phyloP scores from a whole-genome alignment of 306 rosid species.

The Vachellia collinsii region DNA sequence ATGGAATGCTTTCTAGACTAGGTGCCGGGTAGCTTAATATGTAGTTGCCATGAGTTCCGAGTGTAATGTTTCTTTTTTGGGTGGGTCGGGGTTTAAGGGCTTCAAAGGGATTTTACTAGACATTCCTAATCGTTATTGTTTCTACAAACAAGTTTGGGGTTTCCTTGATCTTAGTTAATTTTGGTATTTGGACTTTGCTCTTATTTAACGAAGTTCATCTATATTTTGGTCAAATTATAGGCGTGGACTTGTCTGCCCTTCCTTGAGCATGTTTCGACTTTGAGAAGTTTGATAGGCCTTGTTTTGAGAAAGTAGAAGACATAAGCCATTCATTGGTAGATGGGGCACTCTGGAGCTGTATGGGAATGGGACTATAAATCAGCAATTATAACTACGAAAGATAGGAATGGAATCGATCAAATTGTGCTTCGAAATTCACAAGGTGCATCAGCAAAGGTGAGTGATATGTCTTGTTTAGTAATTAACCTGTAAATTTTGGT shows the following conservation, averaged over 20 bases:
- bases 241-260: conserved; percentile 37
- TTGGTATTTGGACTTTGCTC: conserved; percentile 35
- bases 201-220: conserved; percentile 34
- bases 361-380: conserved; percentile 66
- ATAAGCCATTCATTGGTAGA: conserved; percentile 32
- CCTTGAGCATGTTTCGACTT: conserved; percentile 19
- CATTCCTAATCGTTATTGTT: conserved; percentile 35
- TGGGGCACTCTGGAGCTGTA: conserved; percentile 87
- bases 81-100: conserved; percentile 24
- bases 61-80: conserved; percentile 42
- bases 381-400: conserved; percentile 72
- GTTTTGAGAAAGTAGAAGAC: conserved; percentile 29
- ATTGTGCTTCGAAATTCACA: conserved; percentile 70
- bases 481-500: too few species aligned
- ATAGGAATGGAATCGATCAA: conserved; percentile 77
- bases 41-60: conserved; percentile 47
- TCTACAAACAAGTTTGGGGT: conserved; percentile 18
- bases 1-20: conserved; percentile 24
- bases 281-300: conserved; percentile 29
- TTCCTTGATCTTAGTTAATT: conserved; percentile 55
- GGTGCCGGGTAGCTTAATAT: conserved; percentile 47
- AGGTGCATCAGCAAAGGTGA: conserved; percentile 82
- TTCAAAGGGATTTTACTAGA: conserved; percentile 34
- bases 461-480: conserved; percentile 33
- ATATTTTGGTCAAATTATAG: conserved; percentile 33